Evolutionary conservation across 164 flowering plant genomes (phyloP).

Genomic region (Euptelea pleiosperma): DNA sequence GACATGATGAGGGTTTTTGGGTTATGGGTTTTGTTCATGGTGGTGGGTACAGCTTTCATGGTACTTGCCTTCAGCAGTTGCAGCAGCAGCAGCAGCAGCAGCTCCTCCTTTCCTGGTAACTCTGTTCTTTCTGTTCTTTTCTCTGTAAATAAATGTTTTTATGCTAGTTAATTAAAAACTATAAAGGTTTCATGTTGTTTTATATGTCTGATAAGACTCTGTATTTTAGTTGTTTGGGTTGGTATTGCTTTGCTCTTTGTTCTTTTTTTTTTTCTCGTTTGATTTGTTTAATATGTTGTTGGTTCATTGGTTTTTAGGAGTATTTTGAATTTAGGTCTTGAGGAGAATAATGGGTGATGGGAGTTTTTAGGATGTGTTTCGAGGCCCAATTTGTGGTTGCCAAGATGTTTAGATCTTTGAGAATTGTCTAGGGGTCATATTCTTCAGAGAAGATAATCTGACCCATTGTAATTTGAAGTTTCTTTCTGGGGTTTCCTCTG

Average conservation of each 20-base stretch:
- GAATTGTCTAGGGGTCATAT: too few species aligned
- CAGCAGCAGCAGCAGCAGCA: slow-evolving; percentile 4
- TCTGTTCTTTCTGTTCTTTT: background rate
- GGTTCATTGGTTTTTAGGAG: background rate
- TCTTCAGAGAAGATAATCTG: too few species aligned
- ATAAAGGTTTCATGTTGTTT: background rate
- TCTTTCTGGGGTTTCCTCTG: too few species aligned
- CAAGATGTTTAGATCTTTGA: too few species aligned
- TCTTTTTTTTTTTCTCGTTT: background rate
- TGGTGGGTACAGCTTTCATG: slow-evolving; percentile 27
- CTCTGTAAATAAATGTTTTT: background rate
- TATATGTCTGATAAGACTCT: too few species aligned
- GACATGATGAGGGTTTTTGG: slow-evolving; percentile 30
- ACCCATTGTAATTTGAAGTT: too few species aligned
- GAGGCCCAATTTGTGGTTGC: too few species aligned
- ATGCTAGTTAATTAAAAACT: background rate
- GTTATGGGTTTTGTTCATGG: slow-evolving; percentile 24
- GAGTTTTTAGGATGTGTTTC: too few species aligned
- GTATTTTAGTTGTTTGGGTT: background rate
- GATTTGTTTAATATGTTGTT: background rate
- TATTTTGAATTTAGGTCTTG: background rate
- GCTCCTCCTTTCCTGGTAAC: slow-evolving; percentile 23
- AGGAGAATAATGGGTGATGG: too few species aligned
- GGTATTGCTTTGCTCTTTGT: background rate
- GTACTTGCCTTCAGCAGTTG: slow-evolving; percentile 9